These are phyloP conservation scores for Alternaria arborescens DNA, from an alignment of 2,329 filamentous ascomycete species.

Conservation along the genomic window DNA sequence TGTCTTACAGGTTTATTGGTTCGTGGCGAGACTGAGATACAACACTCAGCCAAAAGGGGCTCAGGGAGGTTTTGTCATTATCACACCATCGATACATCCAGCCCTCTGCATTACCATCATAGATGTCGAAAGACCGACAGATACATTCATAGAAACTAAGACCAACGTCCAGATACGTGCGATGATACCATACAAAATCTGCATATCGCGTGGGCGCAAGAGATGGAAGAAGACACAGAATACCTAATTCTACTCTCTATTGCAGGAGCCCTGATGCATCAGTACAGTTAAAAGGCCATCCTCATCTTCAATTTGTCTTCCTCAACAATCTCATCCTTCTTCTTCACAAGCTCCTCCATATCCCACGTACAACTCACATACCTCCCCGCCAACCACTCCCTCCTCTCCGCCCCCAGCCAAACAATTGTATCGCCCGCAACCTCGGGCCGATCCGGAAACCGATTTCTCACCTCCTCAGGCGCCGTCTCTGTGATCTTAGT, in stretches of 20 bases:
- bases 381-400: slow-evolving; percentile 28
- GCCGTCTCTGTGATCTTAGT: slow-evolving; percentile 23
- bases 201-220: neutral
- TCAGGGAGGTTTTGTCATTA: neutral
- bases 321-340: slow-evolving; percentile 27
- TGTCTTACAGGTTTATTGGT: neutral
- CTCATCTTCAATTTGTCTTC: slow-evolving; percentile 27
- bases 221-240: neutral
- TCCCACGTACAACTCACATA: slow-evolving; percentile 32
- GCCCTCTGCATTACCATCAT: neutral
- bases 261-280: neutral
- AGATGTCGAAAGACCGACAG: neutral
- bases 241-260: neutral
- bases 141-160: neutral
- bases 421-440: slow-evolving; percentile 19
- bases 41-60: neutral
- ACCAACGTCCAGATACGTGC: neutral
- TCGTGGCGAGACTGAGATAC: neutral
- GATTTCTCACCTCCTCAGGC: slow-evolving; percentile 8
- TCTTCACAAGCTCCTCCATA: slow-evolving; percentile 25
- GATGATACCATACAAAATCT: neutral
- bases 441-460: slow-evolving; percentile 13
- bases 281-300: slow-evolving; percentile 6
- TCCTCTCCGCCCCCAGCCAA: slow-evolving; percentile 25
- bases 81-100: neutral